Percentiles rank a stretch among this genome's conserved stretches.
Evolutionary conservation across 257 asterid genomes (phyloP).

Genomic region (Cynanchum wilfordii): DNA sequence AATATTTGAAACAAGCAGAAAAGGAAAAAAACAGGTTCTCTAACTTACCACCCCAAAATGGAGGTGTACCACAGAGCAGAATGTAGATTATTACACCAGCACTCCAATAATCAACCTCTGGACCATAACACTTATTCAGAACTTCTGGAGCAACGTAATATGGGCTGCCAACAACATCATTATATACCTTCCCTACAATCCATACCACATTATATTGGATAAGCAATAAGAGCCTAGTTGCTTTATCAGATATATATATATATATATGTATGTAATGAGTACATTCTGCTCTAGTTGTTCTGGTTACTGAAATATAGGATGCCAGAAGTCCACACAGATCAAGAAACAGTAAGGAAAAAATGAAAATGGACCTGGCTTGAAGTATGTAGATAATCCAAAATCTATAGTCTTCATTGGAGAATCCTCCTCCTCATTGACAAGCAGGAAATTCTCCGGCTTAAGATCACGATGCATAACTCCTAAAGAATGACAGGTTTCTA

Average conservation of each 20-base stretch:
- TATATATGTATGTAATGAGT: too few species aligned
- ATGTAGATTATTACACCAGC: conserved; percentile 32
- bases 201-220: too few species aligned
- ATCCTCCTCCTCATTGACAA: conserved; percentile 66
- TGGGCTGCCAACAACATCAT: conserved; percentile 38
- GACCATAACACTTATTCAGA: conserved; percentile 22
- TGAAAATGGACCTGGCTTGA: conserved; percentile 63
- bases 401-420: conserved; percentile 78
- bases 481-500: conserved; percentile 74
- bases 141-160: conserved; percentile 34
- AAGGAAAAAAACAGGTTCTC: not conserved
- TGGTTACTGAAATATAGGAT: too few species aligned
- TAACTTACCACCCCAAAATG: conserved; percentile 27
- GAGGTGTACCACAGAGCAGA: conserved; percentile 27
- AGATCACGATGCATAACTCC: conserved; percentile 96
- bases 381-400: conserved; percentile 78
- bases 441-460: conserved; percentile 87
- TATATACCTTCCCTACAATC: conserved; percentile 44
- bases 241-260: too few species aligned
- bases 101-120: conserved; percentile 31
- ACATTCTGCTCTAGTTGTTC: too few species aligned
- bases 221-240: too few species aligned
- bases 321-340: too few species aligned
- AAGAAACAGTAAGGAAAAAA: not conserved
- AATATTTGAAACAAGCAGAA: not conserved